Evolutionary conservation across 116 monocot genomes (phyloP), one percentile per base, ranked within the genome.

Genomic region (Papilionanthe hybrid): DNA sequence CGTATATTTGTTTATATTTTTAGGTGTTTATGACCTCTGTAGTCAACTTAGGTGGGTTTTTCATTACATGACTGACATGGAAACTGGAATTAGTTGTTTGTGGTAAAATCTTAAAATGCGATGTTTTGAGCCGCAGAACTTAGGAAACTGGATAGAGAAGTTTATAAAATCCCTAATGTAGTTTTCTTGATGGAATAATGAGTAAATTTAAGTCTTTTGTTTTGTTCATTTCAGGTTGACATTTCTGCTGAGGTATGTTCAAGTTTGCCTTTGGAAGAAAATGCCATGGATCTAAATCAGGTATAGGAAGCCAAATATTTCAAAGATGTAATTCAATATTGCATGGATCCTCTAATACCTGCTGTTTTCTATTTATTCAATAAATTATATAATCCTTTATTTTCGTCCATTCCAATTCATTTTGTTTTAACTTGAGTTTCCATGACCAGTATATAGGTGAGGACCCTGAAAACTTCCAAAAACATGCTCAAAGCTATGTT

Each of bases 401-500:
- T 73, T 73, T 73, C 32, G 22, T n/a, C 44, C 73, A n/a, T 44
- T 73, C 29, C 37, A 69, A 32, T 44, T 73, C 73, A 43, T 73
- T 73, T 69, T 0, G 29, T 37, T 5, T 22, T 73, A 22, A 73
- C n/a, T 42, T 44, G 42, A 44, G 17, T 20, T 44, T 73, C 44
- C 42, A 6, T 43, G n/a, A 73, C 44, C 43, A 22, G 44, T n/a
- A 22, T 44, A 22, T 30, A 7, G 44, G 22, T 22, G 44, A 44
- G 22, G 23, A 44, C 42, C 30, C 73, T n/a, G 44, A 44, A 44
- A 73, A 15, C 43, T n/a, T 42, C n/a, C n/a, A 73, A 44, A 73
- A 44, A 73, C 19, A 1, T 73, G 20, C 7, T 22, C 73, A 73
- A 43, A 44, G 73, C 37, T 37, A 37, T 37, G 37, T 37, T 37